phyloP scores from a whole-genome alignment of 2,329 filamentous ascomycete genomes.

The Trichoderma endophyticum region DNA sequence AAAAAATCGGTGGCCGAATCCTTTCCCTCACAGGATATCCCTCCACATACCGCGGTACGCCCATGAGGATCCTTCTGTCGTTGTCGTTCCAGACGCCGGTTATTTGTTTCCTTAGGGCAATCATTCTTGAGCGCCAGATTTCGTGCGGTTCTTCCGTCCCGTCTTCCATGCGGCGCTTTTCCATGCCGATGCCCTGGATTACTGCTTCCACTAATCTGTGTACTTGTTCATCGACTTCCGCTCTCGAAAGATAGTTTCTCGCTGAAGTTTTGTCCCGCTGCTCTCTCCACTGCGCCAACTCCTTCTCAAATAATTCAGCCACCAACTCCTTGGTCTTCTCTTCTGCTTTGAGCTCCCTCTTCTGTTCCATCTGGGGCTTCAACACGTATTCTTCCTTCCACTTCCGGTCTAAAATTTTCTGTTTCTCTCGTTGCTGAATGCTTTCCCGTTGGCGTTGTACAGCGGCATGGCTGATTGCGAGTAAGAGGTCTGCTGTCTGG shows the following conservation, averaged over 20 bases:
- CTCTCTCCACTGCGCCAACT: background rate
- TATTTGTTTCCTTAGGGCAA: background rate
- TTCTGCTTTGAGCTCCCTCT: background rate
- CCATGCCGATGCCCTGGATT: background rate
- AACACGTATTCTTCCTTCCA: background rate
- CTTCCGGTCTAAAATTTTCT: background rate
- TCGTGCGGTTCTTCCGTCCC: constrained; percentile 1
- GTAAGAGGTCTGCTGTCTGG: background rate
- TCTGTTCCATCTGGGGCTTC: background rate
- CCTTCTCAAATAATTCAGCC: background rate
- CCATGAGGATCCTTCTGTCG: background rate
- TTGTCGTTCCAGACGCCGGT: constrained; percentile 20
- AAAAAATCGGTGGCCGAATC: constrained; percentile 21
- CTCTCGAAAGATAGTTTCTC: background rate
- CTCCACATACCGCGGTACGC: constrained; percentile 28
- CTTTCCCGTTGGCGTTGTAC: background rate
- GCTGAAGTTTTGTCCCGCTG: background rate
- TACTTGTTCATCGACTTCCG: background rate
- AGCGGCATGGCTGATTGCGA: background rate
- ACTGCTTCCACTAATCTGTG: constrained; percentile 3
- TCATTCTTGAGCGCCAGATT: background rate
- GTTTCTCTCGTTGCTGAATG: background rate
- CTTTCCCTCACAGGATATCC: constrained; percentile 27
- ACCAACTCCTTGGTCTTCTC: background rate
- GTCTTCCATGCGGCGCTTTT: background rate